phyloP scores from a whole-genome alignment of 139 green algal species.

The Penium margaritaceum region DNA sequence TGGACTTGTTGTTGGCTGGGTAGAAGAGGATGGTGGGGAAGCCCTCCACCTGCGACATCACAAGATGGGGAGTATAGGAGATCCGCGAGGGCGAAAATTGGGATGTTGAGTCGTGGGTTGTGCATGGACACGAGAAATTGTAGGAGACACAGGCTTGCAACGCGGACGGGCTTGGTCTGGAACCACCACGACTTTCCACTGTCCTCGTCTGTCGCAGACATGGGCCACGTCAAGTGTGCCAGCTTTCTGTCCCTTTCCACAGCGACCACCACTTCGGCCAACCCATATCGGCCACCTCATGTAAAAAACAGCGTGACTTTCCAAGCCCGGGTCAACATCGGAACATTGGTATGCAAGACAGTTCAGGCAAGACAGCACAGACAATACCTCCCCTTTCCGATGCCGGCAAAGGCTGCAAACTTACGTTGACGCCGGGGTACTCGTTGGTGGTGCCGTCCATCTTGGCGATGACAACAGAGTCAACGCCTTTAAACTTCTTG shows the following conservation, averaged over 20 bases:
- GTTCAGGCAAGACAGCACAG: not conserved
- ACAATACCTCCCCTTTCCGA: no score
- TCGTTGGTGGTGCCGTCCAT: constrained; percentile 53
- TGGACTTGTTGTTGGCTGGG: not conserved
- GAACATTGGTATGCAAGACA: not conserved
- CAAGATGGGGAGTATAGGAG: not conserved
- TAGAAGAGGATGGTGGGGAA: constrained; percentile 35
- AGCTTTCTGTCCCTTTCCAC: no score
- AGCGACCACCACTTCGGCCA: not conserved
- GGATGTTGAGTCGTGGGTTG: no score
- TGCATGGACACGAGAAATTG: no score
- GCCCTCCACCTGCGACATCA: constrained; percentile 13
- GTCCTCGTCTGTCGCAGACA: no score
- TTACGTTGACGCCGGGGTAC: constrained; percentile 26
- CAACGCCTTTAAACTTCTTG: constrained; percentile 67
- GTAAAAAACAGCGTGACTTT: not conserved
- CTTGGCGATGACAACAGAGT: constrained; percentile 52
- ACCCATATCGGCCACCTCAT: not conserved
- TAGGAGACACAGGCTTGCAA: not conserved
- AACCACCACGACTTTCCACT: no score
- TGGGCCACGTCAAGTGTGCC: no score
- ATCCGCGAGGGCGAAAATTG: no score
- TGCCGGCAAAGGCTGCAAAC: no score
- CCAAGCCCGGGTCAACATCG: not conserved
- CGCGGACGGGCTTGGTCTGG: no score